Conservation (phyloP, 2,329 filamentous ascomycete species). For the Aspergillus awamori region DNA sequence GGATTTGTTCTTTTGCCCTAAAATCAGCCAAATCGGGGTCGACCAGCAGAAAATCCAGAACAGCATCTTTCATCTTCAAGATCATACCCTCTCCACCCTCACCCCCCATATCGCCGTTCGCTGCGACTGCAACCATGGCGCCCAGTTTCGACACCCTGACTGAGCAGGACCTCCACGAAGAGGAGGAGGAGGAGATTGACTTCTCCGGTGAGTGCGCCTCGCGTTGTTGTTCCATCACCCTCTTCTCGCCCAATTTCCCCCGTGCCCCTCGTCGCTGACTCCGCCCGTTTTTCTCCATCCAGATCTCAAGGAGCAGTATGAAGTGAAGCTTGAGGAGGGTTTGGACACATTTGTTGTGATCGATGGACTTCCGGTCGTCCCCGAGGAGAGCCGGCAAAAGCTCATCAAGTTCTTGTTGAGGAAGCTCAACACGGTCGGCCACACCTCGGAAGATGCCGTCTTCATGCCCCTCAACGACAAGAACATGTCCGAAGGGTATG, state of each 20-base stretch:
- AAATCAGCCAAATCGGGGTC: slow-evolving; percentile 29
- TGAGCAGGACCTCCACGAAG: slow-evolving; percentile 88
- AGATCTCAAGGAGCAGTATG: slow-evolving; percentile 91
- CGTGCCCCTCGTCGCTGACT: slow-evolving; percentile 34
- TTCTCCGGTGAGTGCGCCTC: slow-evolving; percentile 63
- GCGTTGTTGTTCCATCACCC: slow-evolving; percentile 15
- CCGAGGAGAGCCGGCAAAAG: slow-evolving; percentile 87
- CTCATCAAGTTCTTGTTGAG: slow-evolving; percentile 94
- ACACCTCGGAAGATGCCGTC: slow-evolving; percentile 81
- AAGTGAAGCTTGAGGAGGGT: slow-evolving; percentile 93
- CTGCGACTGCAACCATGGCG: slow-evolving; percentile 70
- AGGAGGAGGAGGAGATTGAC: slow-evolving; percentile 91
- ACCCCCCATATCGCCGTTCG: slow-evolving; percentile 26
- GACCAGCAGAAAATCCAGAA: slow-evolving; percentile 35
- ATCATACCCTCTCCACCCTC: slow-evolving; percentile 20
- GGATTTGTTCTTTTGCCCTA: slow-evolving; percentile 40
- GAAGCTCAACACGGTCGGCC: slow-evolving; percentile 85
- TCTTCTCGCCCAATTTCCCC: background rate
- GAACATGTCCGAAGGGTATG: slow-evolving; percentile 82
- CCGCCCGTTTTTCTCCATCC: slow-evolving; percentile 14
- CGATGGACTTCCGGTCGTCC: slow-evolving; percentile 88
- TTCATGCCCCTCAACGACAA: slow-evolving; percentile 92
- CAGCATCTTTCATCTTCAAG: slow-evolving; percentile 29
- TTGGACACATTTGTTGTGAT: slow-evolving; percentile 96
- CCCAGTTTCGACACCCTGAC: slow-evolving; percentile 89